Evolutionary conservation across 179 eudicot species (phyloP).

Genomic region (Silene coronaria): DNA sequence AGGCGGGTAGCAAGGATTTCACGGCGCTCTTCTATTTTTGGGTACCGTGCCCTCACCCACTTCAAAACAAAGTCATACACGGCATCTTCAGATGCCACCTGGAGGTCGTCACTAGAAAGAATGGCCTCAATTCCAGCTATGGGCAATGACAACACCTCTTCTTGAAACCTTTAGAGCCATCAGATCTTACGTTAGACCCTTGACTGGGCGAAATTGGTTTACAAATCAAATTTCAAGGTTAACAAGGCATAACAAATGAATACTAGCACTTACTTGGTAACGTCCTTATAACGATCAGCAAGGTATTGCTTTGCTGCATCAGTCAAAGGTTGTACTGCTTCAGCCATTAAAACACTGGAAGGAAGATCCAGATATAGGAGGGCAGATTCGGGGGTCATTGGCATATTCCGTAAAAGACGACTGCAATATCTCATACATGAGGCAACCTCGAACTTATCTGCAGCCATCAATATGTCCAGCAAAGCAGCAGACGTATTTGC

Average conservation of each 20-base stretch:
- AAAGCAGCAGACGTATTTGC: slow-evolving; percentile 65
- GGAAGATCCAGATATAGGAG: slow-evolving; percentile 86
- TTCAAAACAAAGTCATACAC: slow-evolving; percentile 72
- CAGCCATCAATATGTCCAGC: slow-evolving; percentile 93
- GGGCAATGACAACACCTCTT: slow-evolving; percentile 71
- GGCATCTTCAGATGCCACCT: slow-evolving; percentile 90
- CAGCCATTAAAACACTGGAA: slow-evolving; percentile 87
- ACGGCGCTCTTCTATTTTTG: slow-evolving; percentile 65
- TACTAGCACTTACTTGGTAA: slow-evolving; percentile 53
- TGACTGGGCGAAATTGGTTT: neutral
- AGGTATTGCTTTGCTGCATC: slow-evolving; percentile 87
- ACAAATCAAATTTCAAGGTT: neutral
- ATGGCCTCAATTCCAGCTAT: slow-evolving; percentile 85
- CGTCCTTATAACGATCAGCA: slow-evolving; percentile 74
- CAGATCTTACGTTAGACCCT: slow-evolving; percentile 13
- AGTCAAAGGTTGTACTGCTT: slow-evolving; percentile 93
- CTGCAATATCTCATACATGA: slow-evolving; percentile 94
- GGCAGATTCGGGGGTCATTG: slow-evolving; percentile 93
- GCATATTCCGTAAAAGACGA: slow-evolving; percentile 56
- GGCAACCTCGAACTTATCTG: slow-evolving; percentile 94
- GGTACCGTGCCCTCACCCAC: slow-evolving; percentile 72
- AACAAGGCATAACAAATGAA: neutral
- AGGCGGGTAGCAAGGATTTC: slow-evolving; percentile 68
- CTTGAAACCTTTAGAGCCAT: slow-evolving; percentile 50
- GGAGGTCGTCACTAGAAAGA: slow-evolving; percentile 70